Base-by-base conservation (phyloP, 2,329 filamentous ascomycete species). In the Cladosporium sp. region DNA sequence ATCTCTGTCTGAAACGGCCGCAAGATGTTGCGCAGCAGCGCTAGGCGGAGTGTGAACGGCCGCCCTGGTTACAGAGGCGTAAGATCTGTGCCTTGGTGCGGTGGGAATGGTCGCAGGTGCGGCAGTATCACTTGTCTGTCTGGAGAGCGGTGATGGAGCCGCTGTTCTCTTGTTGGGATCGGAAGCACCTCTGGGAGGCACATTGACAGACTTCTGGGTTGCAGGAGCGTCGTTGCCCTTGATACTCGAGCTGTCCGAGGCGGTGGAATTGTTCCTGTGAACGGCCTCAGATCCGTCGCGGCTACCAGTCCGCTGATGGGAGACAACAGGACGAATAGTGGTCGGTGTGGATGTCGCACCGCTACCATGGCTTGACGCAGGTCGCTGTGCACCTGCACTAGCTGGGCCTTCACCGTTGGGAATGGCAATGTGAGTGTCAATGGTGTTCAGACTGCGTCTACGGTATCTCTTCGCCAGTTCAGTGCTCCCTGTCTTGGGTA, bases 1-100 rank as follows among this genome's bases (percentile, higher is more conserved):
- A 55, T 90, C 90, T 70, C 89, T 93, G 64, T 93, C 89, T 60
- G 87, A 93, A 57, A 97, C 80, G n/a, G 92, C 91, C 45, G 89
- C 86, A 37, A 97, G 82, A 58, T 95, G 91, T 72, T 91, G 87
- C 13, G 89, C 87, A 19, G 93, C 93, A 47, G 89, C 85, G 64
- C 89, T 92, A 15, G 60, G 71, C 20, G 62, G 34, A 25, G 58
- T 44, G 39, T 44, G 24, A 8, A 65, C 60, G 7, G 59, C 64
- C 50, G 68, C 61, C 59, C 67, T 65, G 6, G 68, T 66, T 17
- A 61, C 68, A 10, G 68, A 64, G 37, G 68, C 68, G 57, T 70
- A 70, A 5, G 66, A 68, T 61, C 64, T 68, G 32, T 55, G 52
- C 57, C 65, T 68, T n/a, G 57, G 57, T 17, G 72, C 68, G 25